Evolutionary conservation across 306 rosid species (phyloP), one percentile per base, ranked within the genome.

Genomic region (Dalbergia cochinchinensis): DNA sequence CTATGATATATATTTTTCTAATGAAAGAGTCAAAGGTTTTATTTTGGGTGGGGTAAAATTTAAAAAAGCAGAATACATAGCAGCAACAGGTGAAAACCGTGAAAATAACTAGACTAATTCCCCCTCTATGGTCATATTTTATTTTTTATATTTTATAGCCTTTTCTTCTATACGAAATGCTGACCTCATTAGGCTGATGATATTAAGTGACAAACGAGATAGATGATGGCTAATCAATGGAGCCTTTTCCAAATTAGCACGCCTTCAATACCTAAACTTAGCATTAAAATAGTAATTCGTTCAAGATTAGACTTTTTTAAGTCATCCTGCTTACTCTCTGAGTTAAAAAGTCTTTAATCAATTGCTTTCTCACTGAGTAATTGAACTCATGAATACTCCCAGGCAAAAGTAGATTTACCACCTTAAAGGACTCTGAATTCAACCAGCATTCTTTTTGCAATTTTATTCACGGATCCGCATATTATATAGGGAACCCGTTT

Each of bases 141-240:
- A 37, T 18, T 53, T 53, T 14, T n/a, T 14, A 14, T 11, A 35
- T 62, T 53, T 51, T n/a, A 18, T 65, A 5, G 6, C n/a, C 5
- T 76, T 18, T 65, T 65, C 33, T 39, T 66, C 37, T 66, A 19
- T 66, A 5, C 5, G 14, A 54, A 76, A 57, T 53, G 67, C 74
- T 67, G 68, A 67, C 67, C 41, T 77, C 81, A 41, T 37, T 53
- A 13, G 14, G 65, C 33, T 54, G 66, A 66, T 5, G 45, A 53
- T 62, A 33, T 45, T 75, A 62, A 69, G 62, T 75, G 50, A 63
- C 71, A 75, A 33, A 75, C 63, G 51, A 45, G 14, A 15, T 33
- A 57, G 53, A 47, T 65, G 42, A 77, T 77, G 64, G 18, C 42
- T 66, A 7, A 65, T 37, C 55, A 34, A 64, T 45, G 4, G n/a